These are phyloP conservation scores for Bassia scoparia DNA, from an alignment of 148 eudicot genomes.

Conservation along the genomic window DNA sequence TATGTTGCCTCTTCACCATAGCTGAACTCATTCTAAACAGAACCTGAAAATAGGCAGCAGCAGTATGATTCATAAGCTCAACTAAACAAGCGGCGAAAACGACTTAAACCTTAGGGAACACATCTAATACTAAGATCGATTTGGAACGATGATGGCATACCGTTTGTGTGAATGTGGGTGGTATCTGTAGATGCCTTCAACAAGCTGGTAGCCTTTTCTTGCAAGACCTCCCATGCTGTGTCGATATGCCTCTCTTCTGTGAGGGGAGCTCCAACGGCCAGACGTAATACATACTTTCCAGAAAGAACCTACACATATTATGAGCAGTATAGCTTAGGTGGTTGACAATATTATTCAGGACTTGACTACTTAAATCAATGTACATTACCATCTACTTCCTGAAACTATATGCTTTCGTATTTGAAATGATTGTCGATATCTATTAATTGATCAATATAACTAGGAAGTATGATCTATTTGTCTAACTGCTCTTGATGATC, in stretches of 20 bases:
- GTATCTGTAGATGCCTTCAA: slow-evolving; percentile 19
- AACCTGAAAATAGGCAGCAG: neutral
- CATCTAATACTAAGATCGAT: no score
- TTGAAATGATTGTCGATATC: no score
- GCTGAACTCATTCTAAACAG: neutral
- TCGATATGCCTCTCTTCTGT: slow-evolving; percentile 77
- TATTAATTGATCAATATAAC: no score
- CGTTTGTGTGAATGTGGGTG: neutral
- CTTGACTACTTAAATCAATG: no score
- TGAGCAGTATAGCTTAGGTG: neutral
- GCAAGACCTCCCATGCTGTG: slow-evolving; percentile 68
- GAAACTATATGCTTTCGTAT: no score
- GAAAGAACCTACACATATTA: slow-evolving; percentile 57
- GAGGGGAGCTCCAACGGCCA: slow-evolving; percentile 89
- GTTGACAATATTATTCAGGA: no score
- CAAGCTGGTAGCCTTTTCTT: slow-evolving; percentile 57
- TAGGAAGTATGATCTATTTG: no score
- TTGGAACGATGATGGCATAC: neutral
- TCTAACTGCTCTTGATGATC: no score
- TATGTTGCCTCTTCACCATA: neutral
- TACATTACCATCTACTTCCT: no score
- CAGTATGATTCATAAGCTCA: neutral
- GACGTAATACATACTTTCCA: slow-evolving; percentile 55
- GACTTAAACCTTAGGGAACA: neutral
- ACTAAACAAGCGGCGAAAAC: no score